Conservation (phyloP, 257 asterid species). For the Echium plantagineum region DNA sequence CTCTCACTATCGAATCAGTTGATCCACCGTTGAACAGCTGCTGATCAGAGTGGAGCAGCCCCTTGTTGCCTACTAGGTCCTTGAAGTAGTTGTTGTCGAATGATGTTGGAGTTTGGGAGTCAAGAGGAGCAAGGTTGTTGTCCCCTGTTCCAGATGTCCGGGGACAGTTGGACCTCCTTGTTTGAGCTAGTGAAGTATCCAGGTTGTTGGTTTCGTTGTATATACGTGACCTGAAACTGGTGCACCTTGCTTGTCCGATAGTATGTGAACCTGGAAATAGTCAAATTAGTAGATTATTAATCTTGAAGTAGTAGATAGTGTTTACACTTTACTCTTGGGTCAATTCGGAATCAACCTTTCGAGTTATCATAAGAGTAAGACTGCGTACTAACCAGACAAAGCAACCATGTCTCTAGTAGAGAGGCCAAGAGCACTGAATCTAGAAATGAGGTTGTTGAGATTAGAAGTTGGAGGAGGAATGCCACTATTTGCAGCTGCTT, state of each 20-base stretch:
- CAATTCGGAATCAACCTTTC: too few species aligned
- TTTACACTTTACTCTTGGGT: too few species aligned
- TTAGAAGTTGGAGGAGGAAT: conserved; percentile 85
- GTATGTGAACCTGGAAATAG: conserved; percentile 61
- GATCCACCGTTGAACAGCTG: conserved; percentile 65
- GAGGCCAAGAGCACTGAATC: conserved; percentile 57
- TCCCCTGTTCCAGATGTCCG: conserved; percentile 48
- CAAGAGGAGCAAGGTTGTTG: conserved; percentile 83
- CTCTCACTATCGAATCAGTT: conserved; percentile 38
- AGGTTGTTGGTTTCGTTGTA: conserved; percentile 59
- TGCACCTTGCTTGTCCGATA: conserved; percentile 83
- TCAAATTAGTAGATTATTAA: neutral
- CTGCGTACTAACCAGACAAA: conserved; percentile 39
- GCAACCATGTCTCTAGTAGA: conserved; percentile 68
- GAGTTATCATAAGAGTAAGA: too few species aligned
- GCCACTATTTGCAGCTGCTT: conserved; percentile 55
- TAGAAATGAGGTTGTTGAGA: conserved; percentile 48
- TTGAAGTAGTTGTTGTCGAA: conserved; percentile 67
- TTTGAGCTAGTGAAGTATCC: conserved; percentile 38
- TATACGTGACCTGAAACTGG: conserved; percentile 58
- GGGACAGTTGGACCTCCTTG: conserved; percentile 51
- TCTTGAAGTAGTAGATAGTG: too few species aligned
- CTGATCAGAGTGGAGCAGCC: conserved; percentile 90
- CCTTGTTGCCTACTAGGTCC: conserved; percentile 44
- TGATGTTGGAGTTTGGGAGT: conserved; percentile 35